phyloP scores from a whole-genome alignment of 2,329 filamentous ascomycete species.

The Fusarium oligoseptatum region DNA sequence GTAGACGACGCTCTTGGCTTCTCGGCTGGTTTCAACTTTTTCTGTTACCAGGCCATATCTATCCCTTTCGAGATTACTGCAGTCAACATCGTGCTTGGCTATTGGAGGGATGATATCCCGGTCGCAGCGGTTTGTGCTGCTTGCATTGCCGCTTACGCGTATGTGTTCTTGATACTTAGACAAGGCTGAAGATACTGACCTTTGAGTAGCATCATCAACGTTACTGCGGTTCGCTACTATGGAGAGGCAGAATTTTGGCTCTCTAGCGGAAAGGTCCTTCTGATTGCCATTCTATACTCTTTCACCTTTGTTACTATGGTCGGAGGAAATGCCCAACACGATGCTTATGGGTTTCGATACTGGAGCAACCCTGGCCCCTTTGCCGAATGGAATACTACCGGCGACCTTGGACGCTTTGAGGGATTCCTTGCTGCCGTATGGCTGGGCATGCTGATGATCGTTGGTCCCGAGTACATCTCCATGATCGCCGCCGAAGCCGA shows the following conservation, averaged over 20 bases:
- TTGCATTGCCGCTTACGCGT: neutral
- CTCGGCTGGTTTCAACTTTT: conserved; percentile 56
- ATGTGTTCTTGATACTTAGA: neutral
- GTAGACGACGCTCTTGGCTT: conserved; percentile 73
- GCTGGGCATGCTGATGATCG: neutral
- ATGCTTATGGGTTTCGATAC: conserved; percentile 63
- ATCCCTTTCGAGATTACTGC: conserved; percentile 56
- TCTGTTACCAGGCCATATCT: conserved; percentile 54
- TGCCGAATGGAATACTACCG: neutral
- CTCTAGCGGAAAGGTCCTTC: conserved; percentile 70
- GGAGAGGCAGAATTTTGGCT: conserved; percentile 80
- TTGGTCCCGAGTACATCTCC: neutral
- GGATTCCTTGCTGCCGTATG: neutral
- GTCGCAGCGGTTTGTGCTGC: neutral
- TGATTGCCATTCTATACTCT: conserved; percentile 74
- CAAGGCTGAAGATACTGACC: neutral
- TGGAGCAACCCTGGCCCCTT: neutral
- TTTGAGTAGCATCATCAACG: neutral
- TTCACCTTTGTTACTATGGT: conserved; percentile 84
- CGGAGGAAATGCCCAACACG: conserved; percentile 75
- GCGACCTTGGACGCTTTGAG: neutral
- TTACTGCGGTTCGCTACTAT: conserved; percentile 51
- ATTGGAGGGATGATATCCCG: neutral
- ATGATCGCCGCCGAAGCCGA: conserved; percentile 1
- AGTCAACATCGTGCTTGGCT: conserved; percentile 53